Conservation (phyloP, 352 stramenopile genomes). For the Globisporangium radiosum region DNA sequence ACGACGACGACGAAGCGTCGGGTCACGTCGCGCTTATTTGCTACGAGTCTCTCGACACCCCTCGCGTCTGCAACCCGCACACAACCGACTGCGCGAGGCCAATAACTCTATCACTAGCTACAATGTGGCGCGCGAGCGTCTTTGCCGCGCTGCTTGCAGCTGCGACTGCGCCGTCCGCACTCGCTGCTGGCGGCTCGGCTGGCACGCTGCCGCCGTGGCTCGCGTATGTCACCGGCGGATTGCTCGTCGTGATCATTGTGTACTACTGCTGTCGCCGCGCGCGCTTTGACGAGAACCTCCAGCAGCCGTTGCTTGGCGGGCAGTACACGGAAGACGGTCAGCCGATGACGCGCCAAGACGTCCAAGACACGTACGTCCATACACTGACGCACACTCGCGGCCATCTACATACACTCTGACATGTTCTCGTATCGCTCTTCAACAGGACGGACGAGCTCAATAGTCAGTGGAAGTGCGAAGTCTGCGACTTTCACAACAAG, state of each 20-base stretch:
- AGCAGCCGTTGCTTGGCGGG: slow-evolving; percentile 75
- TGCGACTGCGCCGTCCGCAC: slow-evolving; percentile 14
- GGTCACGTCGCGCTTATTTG: too few relatives aligned
- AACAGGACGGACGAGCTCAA: slow-evolving; percentile 64
- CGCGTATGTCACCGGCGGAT: slow-evolving; percentile 74
- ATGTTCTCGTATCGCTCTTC: background rate
- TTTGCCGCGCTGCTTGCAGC: slow-evolving; percentile 32
- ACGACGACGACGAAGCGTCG: too few relatives aligned
- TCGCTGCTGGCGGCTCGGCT: slow-evolving; percentile 19
- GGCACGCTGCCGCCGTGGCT: slow-evolving; percentile 71
- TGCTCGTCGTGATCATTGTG: slow-evolving; percentile 83
- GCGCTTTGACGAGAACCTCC: slow-evolving; percentile 82
- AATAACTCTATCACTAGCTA: too few relatives aligned
- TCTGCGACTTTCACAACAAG: slow-evolving; percentile 89
- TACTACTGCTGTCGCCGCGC: slow-evolving; percentile 86
- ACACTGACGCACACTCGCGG: slow-evolving; percentile 23
- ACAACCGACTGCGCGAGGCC: too few relatives aligned
- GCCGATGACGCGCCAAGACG: slow-evolving; percentile 81
- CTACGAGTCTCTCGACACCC: too few relatives aligned
- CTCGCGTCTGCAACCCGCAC: too few relatives aligned
- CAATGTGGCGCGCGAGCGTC: slow-evolving; percentile 17
- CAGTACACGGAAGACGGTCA: slow-evolving; percentile 86
- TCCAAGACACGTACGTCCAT: slow-evolving; percentile 52
- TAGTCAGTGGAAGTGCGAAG: slow-evolving; percentile 82
- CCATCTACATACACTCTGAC: background rate